These are phyloP conservation scores for Syzygium oleosum DNA, from an alignment of 345 rosid species.

Conservation along the genomic window DNA sequence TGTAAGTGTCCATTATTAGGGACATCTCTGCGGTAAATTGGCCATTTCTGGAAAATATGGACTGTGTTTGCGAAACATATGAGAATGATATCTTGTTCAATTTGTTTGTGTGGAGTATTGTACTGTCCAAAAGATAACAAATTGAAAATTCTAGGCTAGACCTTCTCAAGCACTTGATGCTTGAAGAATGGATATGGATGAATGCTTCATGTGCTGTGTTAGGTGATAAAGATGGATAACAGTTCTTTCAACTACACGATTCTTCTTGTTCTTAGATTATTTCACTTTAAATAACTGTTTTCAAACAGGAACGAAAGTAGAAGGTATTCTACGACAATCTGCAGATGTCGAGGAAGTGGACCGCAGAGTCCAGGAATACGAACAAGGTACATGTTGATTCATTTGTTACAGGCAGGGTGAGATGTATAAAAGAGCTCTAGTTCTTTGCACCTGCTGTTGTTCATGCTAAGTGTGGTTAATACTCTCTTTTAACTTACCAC, in stretches of 20 bases:
- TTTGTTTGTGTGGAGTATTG: not conserved
- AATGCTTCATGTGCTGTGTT: not conserved
- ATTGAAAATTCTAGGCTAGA: not conserved
- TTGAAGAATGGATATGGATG: not conserved
- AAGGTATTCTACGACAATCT: constrained; percentile 86
- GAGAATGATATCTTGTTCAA: not conserved
- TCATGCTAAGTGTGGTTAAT: not conserved
- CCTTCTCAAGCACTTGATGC: not conserved
- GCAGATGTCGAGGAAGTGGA: constrained; percentile 99
- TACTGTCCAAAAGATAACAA: not conserved
- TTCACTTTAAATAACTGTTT: constrained; percentile 4
- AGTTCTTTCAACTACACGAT: not conserved
- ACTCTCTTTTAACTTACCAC: not conserved
- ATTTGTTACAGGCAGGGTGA: not conserved
- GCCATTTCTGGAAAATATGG: not conserved
- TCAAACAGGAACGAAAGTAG: constrained; percentile 66
- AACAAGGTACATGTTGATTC: constrained; percentile 50
- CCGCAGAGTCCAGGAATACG: constrained; percentile 88
- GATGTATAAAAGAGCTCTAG: not conserved
- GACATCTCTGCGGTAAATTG: not conserved
- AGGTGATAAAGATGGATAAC: not conserved
- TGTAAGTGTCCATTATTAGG: not conserved
- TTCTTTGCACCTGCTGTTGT: not conserved
- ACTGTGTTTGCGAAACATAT: not conserved
- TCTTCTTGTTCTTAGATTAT: not conserved